Percentiles rank a stretch among this genome's conserved stretches.
phyloP scores from a whole-genome alignment of 169 alveolate species.

The Amoebophrya sp. region DNA sequence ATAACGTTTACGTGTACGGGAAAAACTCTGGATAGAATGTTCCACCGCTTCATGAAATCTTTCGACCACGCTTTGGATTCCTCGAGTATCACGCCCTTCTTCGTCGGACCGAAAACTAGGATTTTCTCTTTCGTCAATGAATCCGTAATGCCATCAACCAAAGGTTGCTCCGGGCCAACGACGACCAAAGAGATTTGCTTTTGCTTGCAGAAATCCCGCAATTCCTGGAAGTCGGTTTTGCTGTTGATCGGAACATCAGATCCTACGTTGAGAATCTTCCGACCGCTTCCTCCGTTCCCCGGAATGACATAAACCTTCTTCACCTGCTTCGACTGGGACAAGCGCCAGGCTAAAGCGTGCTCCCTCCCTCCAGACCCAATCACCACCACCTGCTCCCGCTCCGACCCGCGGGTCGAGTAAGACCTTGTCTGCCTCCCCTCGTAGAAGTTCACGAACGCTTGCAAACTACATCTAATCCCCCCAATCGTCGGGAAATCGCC shows the following conservation, averaged over 20 bases:
- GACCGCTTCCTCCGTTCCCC: background rate
- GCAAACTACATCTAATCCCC: background rate
- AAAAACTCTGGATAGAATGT: too few species aligned
- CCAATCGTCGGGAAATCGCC: slow-evolving; percentile 35
- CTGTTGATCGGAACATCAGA: background rate
- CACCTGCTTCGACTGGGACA: background rate
- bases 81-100: background rate
- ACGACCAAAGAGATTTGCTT: slow-evolving; percentile 1
- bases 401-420: background rate
- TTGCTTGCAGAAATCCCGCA: background rate
- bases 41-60: background rate
- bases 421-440: background rate
- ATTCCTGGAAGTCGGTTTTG: background rate
- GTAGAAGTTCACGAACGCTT: slow-evolving; percentile 19
- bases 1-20: too few species aligned
- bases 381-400: background rate
- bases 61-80: background rate
- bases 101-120: slow-evolving; percentile 8
- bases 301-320: background rate
- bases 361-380: slow-evolving; percentile 24
- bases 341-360: background rate
- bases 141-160: slow-evolving; percentile 22
- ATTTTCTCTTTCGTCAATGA: background rate
- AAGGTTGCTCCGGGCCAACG: slow-evolving; percentile 29
- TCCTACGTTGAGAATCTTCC: background rate